Base-by-base conservation (phyloP, 441 rosid species). In the Arabidopsis hybrid region DNA sequence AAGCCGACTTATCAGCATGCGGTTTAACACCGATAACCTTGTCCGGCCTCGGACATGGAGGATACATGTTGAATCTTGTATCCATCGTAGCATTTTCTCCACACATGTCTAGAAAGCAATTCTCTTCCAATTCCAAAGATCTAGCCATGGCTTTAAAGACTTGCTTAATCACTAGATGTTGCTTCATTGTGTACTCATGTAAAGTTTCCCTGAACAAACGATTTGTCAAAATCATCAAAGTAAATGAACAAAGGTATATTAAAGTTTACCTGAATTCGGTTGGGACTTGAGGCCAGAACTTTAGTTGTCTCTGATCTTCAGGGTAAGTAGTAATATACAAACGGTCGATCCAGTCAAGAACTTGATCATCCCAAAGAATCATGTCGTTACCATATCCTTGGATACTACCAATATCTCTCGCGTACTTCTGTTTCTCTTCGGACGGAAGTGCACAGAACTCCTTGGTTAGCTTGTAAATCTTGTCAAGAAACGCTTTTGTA, bases 301-400 rank as follows among this genome's bases (percentile, higher is more conserved):
- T 69, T 73, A 74, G 78, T 32, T 78, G 69, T 13, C 74, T 67
- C 61, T 67, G 79, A 36, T 86, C 80, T 78, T 85, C 75, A 3
- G 96, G 94, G 65, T 65, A n/a, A 65, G 83, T 52, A 8, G 75
- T 73, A 57, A 92, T 85, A 65, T 66, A 82, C 81, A 90, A 58
- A 16, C 87, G 79, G 59, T 85, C 91, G 3, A 72, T 85, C 96
- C 96, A 92, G 65, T 92, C 94, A 45, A 87, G 83, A 36, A 82
- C 84, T 74, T 86, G 88, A 31, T 79, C 61, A 47, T 84, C 86
- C 0, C 79, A 84, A 3, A 86, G 43, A 39, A 85, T 78, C 84
- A 81, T 75, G 65, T 92, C 98, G 60, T 73, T 84, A 8, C 93
- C 97, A 73, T 92, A 92, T 17, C 95, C 96, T 84, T 89, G 86